Conservation (phyloP, 129 eudicot genomes). For the Flaveria sonorensis region DNA sequence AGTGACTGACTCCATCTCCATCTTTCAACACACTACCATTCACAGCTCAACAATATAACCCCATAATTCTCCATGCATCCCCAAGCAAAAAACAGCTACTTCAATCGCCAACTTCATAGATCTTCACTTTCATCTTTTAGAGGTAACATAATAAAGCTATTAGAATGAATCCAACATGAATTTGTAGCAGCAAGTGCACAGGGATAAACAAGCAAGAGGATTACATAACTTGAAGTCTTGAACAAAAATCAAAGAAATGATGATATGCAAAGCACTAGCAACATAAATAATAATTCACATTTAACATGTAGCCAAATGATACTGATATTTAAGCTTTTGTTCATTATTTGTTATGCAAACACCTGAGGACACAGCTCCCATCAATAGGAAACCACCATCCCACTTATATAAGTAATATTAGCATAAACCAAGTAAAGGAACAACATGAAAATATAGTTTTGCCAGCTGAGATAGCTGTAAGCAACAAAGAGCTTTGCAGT, state of each 20-base stretch:
- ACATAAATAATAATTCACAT: neutral
- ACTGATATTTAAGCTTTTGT: neutral
- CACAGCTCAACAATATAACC: conserved; percentile 10
- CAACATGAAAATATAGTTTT: neutral
- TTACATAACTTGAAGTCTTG: conserved; percentile 12
- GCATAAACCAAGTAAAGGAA: neutral
- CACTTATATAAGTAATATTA: neutral
- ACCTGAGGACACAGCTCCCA: neutral
- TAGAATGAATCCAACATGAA: neutral
- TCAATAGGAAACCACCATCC: neutral
- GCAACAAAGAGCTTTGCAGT: neutral
- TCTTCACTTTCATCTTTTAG: conserved; percentile 20
- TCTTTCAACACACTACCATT: conserved; percentile 15
- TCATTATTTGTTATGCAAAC: neutral
- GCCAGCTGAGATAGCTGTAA: neutral
- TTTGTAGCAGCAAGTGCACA: neutral
- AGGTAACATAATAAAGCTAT: conserved; percentile 5
- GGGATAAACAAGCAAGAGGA: neutral
- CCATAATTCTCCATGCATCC: conserved; percentile 7
- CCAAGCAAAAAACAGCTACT: conserved; percentile 16
- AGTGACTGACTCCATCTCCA: conserved; percentile 14
- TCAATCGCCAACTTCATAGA: conserved; percentile 4
- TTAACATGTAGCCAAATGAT: neutral
- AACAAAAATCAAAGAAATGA: neutral
- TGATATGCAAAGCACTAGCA: conserved; percentile 19